A percentile compares a stretch with the other conserved stretches of the same genome.
Conservation (phyloP, 208 protist species). For the Porcisia deanei region DNA sequence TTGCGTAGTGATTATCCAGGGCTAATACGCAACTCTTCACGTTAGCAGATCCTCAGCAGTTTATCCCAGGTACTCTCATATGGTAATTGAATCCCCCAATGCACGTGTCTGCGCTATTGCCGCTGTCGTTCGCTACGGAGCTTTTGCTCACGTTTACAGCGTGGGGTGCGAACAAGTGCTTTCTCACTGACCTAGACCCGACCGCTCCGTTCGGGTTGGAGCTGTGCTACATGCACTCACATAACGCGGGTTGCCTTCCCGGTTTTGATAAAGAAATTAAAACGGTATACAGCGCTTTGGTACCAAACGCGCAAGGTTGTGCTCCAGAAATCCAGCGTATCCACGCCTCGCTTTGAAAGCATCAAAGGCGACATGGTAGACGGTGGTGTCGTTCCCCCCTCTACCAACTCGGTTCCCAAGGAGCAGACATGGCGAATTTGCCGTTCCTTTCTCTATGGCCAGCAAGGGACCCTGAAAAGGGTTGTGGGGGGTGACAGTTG, state of each 20-base stretch:
- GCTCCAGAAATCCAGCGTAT: constrained; percentile 34
- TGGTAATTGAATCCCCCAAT: background rate
- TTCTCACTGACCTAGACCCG: constrained; percentile 12
- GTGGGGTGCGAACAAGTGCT: constrained; percentile 23
- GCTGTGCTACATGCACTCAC: constrained; percentile 51
- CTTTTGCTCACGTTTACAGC: background rate
- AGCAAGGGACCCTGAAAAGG: constrained; percentile 15
- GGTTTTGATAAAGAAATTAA: constrained; percentile 44
- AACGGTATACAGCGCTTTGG: constrained; percentile 30
- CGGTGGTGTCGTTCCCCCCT: constrained; percentile 44
- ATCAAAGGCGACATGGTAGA: constrained; percentile 40
- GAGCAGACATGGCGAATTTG: constrained; percentile 62
- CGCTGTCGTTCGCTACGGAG: background rate
- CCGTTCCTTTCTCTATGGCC: constrained; percentile 54
- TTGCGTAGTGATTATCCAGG: background rate
- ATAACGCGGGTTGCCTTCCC: constrained; percentile 41
- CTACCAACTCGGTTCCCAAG: constrained; percentile 19
- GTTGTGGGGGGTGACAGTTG: constrained; percentile 35
- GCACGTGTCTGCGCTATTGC: background rate
- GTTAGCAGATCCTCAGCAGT: background rate
- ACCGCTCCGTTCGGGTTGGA: constrained; percentile 36
- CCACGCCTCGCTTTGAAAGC: constrained; percentile 40
- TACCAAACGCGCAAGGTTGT: constrained; percentile 43
- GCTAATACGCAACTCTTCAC: background rate
- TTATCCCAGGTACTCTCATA: background rate